Conservation (phyloP, 1,139 yeast genomes). For the Saccharomyces hybrid region DNA sequence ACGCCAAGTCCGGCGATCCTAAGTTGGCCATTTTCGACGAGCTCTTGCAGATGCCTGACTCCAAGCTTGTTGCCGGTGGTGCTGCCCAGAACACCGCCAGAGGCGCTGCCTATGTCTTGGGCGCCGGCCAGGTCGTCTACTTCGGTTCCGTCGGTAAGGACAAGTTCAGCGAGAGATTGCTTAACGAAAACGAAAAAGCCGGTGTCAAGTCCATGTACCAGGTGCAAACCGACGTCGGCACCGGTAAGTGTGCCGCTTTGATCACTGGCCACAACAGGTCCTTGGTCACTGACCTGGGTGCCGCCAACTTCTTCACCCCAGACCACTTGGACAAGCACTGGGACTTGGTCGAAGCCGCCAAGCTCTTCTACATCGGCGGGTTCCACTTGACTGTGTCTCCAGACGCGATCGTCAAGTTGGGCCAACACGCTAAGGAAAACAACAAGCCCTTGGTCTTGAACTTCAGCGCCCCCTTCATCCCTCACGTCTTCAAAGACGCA, state of each 20-base stretch:
- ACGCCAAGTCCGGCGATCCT: conserved; percentile 45
- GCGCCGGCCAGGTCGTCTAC: conserved; percentile 76
- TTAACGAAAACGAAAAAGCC: conserved; percentile 75
- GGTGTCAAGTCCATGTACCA: conserved; percentile 85
- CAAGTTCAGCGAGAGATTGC: conserved; percentile 71
- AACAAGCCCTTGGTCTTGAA: conserved; percentile 81
- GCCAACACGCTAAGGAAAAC: conserved; percentile 81
- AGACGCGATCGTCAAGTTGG: conserved; percentile 81
- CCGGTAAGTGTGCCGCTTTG: conserved; percentile 98
- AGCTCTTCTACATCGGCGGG: conserved; percentile 88
- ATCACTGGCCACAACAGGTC: conserved; percentile 86
- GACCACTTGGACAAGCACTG: conserved; percentile 84
- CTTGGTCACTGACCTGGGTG: conserved; percentile 89
- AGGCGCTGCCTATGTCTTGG: conserved; percentile 92
- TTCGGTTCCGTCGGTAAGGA: conserved; percentile 96
- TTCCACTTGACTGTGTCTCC: conserved; percentile 97
- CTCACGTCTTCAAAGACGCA: conserved; percentile 90
- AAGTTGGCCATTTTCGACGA: conserved; percentile 84
- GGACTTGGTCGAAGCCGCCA: conserved; percentile 73
- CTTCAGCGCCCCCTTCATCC: conserved; percentile 93
- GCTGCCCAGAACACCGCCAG: conserved; percentile 99
- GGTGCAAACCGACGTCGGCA: conserved; percentile 65
- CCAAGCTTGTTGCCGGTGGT: conserved; percentile 89
- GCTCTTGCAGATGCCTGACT: conserved; percentile 51
- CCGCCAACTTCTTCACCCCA: conserved; percentile 94